phyloP scores from a whole-genome alignment of 306 rosid species.

The Begonia loranthoides region DNA sequence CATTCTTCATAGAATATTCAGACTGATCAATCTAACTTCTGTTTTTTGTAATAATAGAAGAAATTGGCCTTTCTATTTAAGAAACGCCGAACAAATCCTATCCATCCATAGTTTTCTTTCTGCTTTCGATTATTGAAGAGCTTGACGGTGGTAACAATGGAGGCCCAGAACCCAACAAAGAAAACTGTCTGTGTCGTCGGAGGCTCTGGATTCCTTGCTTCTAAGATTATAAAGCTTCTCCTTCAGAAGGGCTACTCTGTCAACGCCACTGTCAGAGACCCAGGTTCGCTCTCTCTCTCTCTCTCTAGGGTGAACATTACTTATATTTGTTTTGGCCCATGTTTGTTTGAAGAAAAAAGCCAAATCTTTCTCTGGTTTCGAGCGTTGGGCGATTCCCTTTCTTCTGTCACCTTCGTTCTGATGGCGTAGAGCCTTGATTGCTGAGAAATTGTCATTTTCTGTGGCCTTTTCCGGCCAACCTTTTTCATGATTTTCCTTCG shows the following conservation, averaged over 20 bases:
- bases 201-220: slow-evolving; percentile 54
- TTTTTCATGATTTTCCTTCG: too few relatives aligned
- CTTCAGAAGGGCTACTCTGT: slow-evolving; percentile 64
- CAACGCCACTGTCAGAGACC: too few relatives aligned
- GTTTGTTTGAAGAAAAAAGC: not conserved
- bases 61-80: too few relatives aligned
- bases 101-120: too few relatives aligned
- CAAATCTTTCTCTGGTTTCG: not conserved
- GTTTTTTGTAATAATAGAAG: too few relatives aligned
- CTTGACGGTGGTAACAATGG: too few relatives aligned
- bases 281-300: not conserved
- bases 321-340: not conserved
- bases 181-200: slow-evolving; percentile 67
- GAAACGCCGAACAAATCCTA: too few relatives aligned
- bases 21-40: too few relatives aligned
- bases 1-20: too few relatives aligned
- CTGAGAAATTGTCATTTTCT: too few relatives aligned
- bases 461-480: too few relatives aligned
- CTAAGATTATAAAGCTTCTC: slow-evolving; percentile 43
- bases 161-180: not conserved
- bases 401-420: not conserved
- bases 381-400: not conserved
- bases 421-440: not conserved
- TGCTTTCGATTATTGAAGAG: too few relatives aligned
- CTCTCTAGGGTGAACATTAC: not conserved